Conservation (phyloP, 768 basidiomycete genomes). For the Leccinum incarnatum region DNA sequence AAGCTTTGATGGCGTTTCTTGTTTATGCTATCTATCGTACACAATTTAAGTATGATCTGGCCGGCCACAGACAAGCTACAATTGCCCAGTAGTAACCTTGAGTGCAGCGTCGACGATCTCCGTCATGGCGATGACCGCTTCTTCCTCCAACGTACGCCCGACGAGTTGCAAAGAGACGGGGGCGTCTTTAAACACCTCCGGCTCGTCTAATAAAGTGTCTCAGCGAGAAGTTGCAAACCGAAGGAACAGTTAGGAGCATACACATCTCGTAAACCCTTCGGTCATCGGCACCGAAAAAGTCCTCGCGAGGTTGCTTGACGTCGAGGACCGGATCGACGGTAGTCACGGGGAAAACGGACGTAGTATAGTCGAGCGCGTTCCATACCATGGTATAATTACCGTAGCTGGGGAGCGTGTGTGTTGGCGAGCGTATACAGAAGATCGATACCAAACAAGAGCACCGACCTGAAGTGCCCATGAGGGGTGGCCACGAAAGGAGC, state of each 20-base stretch:
- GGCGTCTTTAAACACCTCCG: constrained; percentile 52
- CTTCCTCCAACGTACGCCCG: constrained; percentile 71
- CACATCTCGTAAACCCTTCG: constrained; percentile 50
- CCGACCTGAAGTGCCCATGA: constrained; percentile 57
- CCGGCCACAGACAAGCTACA: not conserved
- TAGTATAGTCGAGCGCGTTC: constrained; percentile 67
- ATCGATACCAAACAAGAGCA: not conserved
- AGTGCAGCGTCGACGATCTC: constrained; percentile 61
- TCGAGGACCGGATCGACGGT: constrained; percentile 56
- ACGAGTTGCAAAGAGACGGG: constrained; percentile 67
- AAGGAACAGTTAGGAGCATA: constrained; percentile 31
- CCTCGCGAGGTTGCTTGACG: constrained; percentile 38
- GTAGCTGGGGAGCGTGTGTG: constrained; percentile 31
- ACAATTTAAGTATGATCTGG: not conserved
- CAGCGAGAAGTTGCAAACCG: not conserved
- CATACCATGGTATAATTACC: constrained; percentile 59
- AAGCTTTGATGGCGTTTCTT: constrained; percentile 23
- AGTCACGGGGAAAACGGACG: constrained; percentile 62
- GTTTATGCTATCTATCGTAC: not conserved
- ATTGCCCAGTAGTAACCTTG: constrained; percentile 20
- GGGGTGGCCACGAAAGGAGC: constrained; percentile 61
- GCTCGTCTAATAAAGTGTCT: constrained; percentile 46
- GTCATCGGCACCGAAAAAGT: constrained; percentile 50
- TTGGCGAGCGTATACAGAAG: not conserved
- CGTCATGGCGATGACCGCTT: constrained; percentile 66